phyloP scores from a whole-genome alignment of 345 rosid species.

The Reutealis trisperma region DNA sequence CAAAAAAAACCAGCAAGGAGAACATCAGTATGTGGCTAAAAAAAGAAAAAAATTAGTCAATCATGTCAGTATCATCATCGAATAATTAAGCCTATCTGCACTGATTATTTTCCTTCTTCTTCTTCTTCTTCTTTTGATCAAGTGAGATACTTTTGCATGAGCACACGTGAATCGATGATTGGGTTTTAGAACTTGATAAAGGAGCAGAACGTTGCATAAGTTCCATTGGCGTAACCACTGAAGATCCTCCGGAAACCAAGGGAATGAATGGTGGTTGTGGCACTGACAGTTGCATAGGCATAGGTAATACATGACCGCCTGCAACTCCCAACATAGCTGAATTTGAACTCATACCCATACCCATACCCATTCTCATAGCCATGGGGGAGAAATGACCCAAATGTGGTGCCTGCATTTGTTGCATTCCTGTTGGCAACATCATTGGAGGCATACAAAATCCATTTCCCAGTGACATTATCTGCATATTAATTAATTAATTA shows the following conservation, averaged over 20 bases:
- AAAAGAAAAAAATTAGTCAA: too few relatives aligned
- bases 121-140: neutral
- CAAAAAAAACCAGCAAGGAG: too few relatives aligned
- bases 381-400: conserved; percentile 32
- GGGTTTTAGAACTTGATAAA: conserved; percentile 11
- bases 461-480: conserved; percentile 63
- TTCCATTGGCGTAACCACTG: conserved; percentile 13
- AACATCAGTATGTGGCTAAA: too few relatives aligned
- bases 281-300: conserved; percentile 20
- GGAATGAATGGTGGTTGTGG: conserved; percentile 26
- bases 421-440: conserved; percentile 43
- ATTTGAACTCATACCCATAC: conserved; percentile 26
- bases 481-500: neutral
- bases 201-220: conserved; percentile 20
- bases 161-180: neutral
- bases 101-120: too few relatives aligned
- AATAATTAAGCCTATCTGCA: too few relatives aligned
- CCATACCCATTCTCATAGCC: conserved; percentile 28
- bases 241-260: conserved; percentile 8
- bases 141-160: conserved; percentile 4
- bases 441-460: conserved; percentile 40
- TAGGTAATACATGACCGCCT: conserved; percentile 27
- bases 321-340: conserved; percentile 18
- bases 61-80: too few relatives aligned
- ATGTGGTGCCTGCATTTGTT: conserved; percentile 34